A percentile compares a stretch with the other conserved stretches of the same genome.
Conservation (phyloP, 441 rosid species). For the Populus hybrid region DNA sequence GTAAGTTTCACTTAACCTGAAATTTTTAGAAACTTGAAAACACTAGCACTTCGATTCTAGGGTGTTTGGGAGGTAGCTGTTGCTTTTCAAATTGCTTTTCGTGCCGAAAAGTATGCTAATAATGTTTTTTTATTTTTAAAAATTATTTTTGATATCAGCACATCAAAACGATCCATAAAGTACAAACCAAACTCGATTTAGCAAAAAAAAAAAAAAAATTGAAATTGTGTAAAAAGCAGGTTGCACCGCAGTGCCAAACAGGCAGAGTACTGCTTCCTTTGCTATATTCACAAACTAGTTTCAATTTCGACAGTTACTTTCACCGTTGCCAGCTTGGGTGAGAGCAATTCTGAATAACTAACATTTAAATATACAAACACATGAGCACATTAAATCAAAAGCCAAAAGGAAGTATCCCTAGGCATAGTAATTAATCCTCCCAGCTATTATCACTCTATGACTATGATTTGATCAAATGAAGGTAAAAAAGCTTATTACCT, state of each 20-base stretch:
- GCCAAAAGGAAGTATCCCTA: neutral
- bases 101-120: too few relatives aligned
- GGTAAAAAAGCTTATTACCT: slow-evolving; percentile 37
- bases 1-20: neutral
- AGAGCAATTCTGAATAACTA: neutral
- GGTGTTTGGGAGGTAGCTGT: too few relatives aligned
- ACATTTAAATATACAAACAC: neutral
- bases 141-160: too few relatives aligned
- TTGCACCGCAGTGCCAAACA: too few relatives aligned
- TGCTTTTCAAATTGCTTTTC: too few relatives aligned
- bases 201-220: too few relatives aligned
- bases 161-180: too few relatives aligned
- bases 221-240: too few relatives aligned
- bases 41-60: neutral
- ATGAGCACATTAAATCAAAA: neutral
- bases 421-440: neutral
- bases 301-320: neutral
- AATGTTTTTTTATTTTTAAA: too few relatives aligned
- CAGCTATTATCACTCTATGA: neutral
- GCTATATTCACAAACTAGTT: neutral
- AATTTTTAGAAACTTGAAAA: neutral
- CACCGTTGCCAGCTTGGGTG: neutral
- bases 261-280: too few relatives aligned
- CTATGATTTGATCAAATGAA: neutral
- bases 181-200: too few relatives aligned